Evolutionary conservation across 352 stramenopile species (phyloP).

Genomic region (Pythium volutum): DNA sequence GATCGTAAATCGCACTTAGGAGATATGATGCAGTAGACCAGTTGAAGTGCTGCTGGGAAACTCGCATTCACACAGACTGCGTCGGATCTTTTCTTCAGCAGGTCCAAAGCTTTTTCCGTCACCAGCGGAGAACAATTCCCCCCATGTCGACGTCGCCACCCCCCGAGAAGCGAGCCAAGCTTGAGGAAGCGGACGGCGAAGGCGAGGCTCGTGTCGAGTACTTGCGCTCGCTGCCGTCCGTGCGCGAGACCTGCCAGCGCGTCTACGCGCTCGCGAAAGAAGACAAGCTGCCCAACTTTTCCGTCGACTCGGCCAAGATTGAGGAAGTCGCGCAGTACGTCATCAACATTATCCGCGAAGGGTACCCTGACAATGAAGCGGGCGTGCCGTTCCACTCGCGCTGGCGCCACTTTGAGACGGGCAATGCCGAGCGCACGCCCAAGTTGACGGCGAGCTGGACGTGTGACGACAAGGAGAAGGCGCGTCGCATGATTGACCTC

Average conservation of each 20-base stretch:
- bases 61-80: neutral
- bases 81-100: no score
- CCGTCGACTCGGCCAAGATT: slow-evolving; percentile 52
- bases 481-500: slow-evolving; percentile 68
- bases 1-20: neutral
- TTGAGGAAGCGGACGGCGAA: slow-evolving; percentile 3
- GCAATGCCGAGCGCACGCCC: slow-evolving; percentile 53
- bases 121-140: neutral
- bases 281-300: slow-evolving; percentile 61
- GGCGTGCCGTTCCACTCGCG: slow-evolving; percentile 80
- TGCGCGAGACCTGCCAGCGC: slow-evolving; percentile 65
- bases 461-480: slow-evolving; percentile 50
- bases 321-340: slow-evolving; percentile 67
- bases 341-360: slow-evolving; percentile 52
- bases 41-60: neutral
- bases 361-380: slow-evolving; percentile 44
- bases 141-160: slow-evolving; percentile 18
- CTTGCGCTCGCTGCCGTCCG: slow-evolving; percentile 65
- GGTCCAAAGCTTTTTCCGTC: no score
- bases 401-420: slow-evolving; percentile 81
- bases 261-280: slow-evolving; percentile 54
- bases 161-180: slow-evolving; percentile 20
- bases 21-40: neutral
- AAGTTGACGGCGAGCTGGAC: slow-evolving; percentile 48
- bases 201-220: slow-evolving; percentile 31